Evolutionary conservation across 495 filamentous ascomycete genomes (phyloP).

Genomic region (Elasticomyces elasticus): DNA sequence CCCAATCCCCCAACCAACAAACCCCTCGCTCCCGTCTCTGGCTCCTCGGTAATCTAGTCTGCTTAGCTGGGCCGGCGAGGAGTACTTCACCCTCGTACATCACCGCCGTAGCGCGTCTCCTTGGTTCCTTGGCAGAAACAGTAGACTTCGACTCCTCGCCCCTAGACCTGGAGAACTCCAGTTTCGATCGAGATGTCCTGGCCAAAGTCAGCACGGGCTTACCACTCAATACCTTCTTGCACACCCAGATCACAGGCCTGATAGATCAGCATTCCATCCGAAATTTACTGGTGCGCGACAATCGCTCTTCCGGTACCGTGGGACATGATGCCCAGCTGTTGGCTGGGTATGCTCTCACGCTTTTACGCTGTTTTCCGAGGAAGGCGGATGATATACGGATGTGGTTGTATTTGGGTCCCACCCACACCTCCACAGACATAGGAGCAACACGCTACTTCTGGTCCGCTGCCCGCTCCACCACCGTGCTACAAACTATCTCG

Average conservation of each 20-base stretch:
- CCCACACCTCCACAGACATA: constrained; percentile 40
- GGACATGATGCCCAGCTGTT: constrained; percentile 55
- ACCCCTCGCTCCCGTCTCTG: constrained; percentile 41
- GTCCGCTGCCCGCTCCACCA: constrained; percentile 59
- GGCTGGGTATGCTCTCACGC: constrained; percentile 76
- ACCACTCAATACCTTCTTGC: constrained; percentile 25
- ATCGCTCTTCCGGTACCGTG: constrained; percentile 10
- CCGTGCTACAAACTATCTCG: constrained; percentile 54
- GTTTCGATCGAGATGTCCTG: constrained; percentile 17
- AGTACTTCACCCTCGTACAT: constrained; percentile 48
- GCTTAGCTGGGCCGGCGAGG: constrained; percentile 50
- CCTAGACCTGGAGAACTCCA: constrained; percentile 15
- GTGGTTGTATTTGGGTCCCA: constrained; percentile 82
- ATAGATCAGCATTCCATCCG: constrained; percentile 46
- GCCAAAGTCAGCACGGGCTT: constrained; percentile 12
- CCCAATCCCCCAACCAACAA: neutral
- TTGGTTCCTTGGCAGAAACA: constrained; percentile 51
- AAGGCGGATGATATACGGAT: constrained; percentile 85
- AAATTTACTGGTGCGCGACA: constrained; percentile 22
- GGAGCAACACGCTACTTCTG: constrained; percentile 87
- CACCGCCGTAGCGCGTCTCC: constrained; percentile 44
- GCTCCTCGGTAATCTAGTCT: constrained; percentile 74
- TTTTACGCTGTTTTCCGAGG: constrained; percentile 77
- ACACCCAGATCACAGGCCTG: constrained; percentile 49
- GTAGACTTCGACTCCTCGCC: constrained; percentile 42